Conservation (phyloP, 2,329 filamentous ascomycete species). For the Colletotrichum cordylinicola region DNA sequence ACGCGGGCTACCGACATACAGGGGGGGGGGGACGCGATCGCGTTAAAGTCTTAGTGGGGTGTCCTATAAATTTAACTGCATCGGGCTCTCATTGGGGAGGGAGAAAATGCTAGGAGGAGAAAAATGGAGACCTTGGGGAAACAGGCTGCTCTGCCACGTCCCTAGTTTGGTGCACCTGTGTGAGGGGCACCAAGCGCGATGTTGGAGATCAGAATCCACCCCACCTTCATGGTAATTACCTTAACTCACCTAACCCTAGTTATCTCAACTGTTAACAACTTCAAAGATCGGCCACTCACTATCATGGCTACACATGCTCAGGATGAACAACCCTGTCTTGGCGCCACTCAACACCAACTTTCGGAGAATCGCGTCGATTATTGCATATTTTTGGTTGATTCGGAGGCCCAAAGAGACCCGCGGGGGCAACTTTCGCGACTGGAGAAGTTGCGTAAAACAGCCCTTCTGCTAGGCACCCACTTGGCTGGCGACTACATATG, state of each 20-base stretch:
- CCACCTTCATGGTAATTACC: neutral
- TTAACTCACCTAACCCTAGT: neutral
- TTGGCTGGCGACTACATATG: conserved; percentile 90
- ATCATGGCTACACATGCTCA: neutral
- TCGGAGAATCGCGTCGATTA: conserved; percentile 90
- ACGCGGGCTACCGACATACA: neutral
- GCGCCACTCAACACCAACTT: conserved; percentile 43
- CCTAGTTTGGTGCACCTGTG: neutral
- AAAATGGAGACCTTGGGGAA: neutral
- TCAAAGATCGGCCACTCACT: neutral
- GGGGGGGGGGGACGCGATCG: neutral
- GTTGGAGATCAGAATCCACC: neutral
- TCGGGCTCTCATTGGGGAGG: neutral
- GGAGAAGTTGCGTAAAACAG: conserved; percentile 74
- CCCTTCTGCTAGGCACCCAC: conserved; percentile 64
- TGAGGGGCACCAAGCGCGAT: neutral
- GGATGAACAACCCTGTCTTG: neutral
- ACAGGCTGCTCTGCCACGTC: neutral
- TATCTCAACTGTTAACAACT: neutral
- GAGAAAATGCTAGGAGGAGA: neutral
- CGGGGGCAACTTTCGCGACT: conserved; percentile 68
- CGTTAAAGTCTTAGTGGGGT: neutral
- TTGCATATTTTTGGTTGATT: conserved; percentile 72
- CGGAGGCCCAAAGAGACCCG: conserved; percentile 50
- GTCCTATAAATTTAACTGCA: neutral